phyloP scores from a whole-genome alignment of 1,284 basidiomycete genomes.

The Ceratobasidium sp. region DNA sequence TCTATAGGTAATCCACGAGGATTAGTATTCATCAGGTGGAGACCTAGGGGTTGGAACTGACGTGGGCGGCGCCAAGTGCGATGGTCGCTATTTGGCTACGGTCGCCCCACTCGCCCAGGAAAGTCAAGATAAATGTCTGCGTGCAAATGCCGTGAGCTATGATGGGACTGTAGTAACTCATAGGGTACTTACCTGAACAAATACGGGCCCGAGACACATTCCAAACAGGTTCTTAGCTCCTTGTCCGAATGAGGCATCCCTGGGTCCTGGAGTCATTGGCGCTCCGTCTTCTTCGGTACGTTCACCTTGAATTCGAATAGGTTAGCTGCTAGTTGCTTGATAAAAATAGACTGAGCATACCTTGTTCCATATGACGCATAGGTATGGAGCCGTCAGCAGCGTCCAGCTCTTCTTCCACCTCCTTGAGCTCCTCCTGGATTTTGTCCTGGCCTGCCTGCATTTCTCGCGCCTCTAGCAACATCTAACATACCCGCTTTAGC shows the following conservation, averaged over 20 bases:
- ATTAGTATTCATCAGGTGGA: constrained; percentile 43
- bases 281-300: constrained; percentile 24
- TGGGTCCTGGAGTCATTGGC: constrained; percentile 37
- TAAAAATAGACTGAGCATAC: constrained; percentile 53
- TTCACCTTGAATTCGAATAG: constrained; percentile 1
- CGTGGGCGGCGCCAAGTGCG: constrained; percentile 95
- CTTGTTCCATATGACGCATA: constrained; percentile 70
- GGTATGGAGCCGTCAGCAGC: constrained; percentile 60
- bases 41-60: constrained; percentile 62
- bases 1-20: constrained; percentile 60
- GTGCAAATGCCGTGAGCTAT: not conserved
- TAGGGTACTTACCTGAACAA: constrained; percentile 81
- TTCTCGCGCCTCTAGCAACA: constrained; percentile 82
- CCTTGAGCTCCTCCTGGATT: constrained; percentile 92
- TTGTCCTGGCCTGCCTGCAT: constrained; percentile 85
- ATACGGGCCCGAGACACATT: constrained; percentile 90
- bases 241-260: constrained; percentile 60
- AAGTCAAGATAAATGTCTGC: constrained; percentile 84
- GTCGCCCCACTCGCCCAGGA: constrained; percentile 99
- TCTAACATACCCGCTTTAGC: constrained; percentile 55
- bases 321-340: not conserved
- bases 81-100: constrained; percentile 98
- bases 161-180: not conserved
- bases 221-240: constrained; percentile 86
- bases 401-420: constrained; percentile 89